phyloP scores from a whole-genome alignment of 176 grass and related monocot species.

The Bothriochloa decipiens region DNA sequence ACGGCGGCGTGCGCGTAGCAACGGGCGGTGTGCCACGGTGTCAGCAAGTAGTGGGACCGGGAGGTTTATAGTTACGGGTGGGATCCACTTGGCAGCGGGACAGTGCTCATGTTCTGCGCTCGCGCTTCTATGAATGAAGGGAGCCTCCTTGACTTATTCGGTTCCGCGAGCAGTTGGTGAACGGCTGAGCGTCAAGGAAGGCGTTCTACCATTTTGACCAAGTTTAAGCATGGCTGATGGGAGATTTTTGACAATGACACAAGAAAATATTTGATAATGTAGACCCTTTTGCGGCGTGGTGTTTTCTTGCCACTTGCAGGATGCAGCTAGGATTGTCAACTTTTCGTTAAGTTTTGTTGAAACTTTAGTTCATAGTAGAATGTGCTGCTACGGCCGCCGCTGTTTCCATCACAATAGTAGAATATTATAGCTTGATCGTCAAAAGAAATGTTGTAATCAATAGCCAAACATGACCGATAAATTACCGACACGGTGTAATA shows the following conservation, averaged over 20 bases:
- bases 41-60: neutral
- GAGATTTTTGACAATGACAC: neutral
- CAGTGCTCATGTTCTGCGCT: neutral
- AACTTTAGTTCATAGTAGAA: neutral
- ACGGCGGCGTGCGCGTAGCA: conserved; percentile 47
- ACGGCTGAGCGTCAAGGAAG: neutral
- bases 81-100: neutral
- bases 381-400: too few species aligned
- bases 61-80: neutral
- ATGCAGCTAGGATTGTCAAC: neutral
- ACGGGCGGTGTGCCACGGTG: neutral
- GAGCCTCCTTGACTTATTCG: neutral
- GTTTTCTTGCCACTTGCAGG: neutral
- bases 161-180: neutral
- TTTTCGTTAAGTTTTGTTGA: neutral
- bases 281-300: too few species aligned
- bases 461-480: too few species aligned
- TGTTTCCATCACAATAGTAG: too few species aligned
- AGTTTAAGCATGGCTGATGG: neutral
- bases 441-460: too few species aligned
- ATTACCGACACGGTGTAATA: too few species aligned
- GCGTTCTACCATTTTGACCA: conserved; percentile 1
- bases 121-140: too few species aligned
- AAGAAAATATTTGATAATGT: neutral
- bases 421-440: too few species aligned